Evolutionary conservation across 495 filamentous ascomycete species (phyloP).

Genomic region (Pyrenula massariospora): DNA sequence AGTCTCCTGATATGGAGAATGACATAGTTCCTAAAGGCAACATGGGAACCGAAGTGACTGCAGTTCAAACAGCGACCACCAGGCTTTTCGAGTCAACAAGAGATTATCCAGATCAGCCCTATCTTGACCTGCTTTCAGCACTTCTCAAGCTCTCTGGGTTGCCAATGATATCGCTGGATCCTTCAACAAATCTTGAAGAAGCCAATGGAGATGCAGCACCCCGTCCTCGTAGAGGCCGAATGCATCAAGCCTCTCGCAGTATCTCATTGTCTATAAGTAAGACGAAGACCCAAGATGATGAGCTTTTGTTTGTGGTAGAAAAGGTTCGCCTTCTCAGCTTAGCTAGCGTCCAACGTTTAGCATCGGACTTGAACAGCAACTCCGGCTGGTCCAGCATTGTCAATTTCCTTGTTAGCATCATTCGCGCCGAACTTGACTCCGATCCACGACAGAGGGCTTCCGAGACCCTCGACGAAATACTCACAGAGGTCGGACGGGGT

Average conservation of each 20-base stretch:
- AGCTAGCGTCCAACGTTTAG: conserved; percentile 66
- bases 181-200: conserved; percentile 8
- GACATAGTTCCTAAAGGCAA: conserved; percentile 44
- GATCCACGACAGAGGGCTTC: conserved; percentile 60
- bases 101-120: conserved; percentile 74
- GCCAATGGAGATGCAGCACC: conserved; percentile 16
- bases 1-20: conserved; percentile 16
- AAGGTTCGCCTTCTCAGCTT: conserved; percentile 68
- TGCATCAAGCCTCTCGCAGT: conserved; percentile 50
- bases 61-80: conserved; percentile 78
- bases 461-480: conserved; percentile 45
- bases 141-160: conserved; percentile 53
- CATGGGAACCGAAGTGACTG: conserved; percentile 65
- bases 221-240: conserved; percentile 17
- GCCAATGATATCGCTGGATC: not conserved
- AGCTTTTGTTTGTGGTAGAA: conserved; percentile 59
- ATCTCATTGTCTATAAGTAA: conserved; percentile 35
- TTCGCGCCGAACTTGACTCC: conserved; percentile 41
- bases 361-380: conserved; percentile 31
- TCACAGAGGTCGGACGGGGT: not conserved
- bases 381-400: conserved; percentile 70
- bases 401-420: conserved; percentile 51
- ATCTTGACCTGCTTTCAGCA: conserved; percentile 63
- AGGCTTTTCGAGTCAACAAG: conserved; percentile 82
- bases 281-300: conserved; percentile 33